Percentiles rank a stretch among this genome's conserved stretches.
These are phyloP conservation scores for Nakataea oryzae DNA, from an alignment of 2,329 filamentous ascomycete genomes.

Conservation along the genomic window DNA sequence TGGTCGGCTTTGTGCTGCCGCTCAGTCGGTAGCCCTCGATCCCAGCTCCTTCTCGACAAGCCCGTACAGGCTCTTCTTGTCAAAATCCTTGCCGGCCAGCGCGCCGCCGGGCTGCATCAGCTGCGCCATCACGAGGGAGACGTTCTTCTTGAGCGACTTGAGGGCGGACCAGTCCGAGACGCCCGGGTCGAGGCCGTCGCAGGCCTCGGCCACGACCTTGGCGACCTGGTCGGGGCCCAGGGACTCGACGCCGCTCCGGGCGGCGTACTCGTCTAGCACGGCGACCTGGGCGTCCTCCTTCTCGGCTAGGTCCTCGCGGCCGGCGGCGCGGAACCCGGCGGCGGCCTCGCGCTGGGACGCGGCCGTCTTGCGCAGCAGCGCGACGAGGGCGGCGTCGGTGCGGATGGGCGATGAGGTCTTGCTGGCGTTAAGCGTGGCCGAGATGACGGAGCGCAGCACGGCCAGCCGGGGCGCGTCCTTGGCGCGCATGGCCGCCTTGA, in stretches of 20 bases:
- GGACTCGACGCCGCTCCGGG: constrained; percentile 46
- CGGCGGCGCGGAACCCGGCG: constrained; percentile 52
- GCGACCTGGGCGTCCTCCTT: constrained; percentile 58
- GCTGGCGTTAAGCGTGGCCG: constrained; percentile 63
- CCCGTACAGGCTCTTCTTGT: constrained; percentile 49
- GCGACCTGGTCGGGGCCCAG: constrained; percentile 49
- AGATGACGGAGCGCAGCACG: constrained; percentile 58
- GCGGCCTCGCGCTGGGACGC: constrained; percentile 46
- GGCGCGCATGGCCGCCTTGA: constrained; percentile 56
- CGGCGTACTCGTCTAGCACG: constrained; percentile 56
- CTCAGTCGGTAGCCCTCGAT: neutral
- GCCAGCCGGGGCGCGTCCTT: constrained; percentile 55
- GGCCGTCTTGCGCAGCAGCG: constrained; percentile 54
- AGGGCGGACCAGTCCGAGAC: constrained; percentile 14
- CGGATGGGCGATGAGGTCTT: constrained; percentile 62
- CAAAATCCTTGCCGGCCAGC: constrained; percentile 53
- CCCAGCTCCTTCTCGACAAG: constrained; percentile 44
- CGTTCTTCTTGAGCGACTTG: constrained; percentile 26
- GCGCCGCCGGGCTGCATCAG: constrained; percentile 38
- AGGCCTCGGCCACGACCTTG: constrained; percentile 36
- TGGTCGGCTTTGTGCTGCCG: neutral
- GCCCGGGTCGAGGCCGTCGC: constrained; percentile 38
- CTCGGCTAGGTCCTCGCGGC: constrained; percentile 56
- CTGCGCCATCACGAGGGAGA: constrained; percentile 55
- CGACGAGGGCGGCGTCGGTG: constrained; percentile 59